A percentile compares a stretch with the other conserved stretches of the same genome.
Evolutionary conservation across 306 rosid genomes (phyloP).

Genomic region (Delonix regia): DNA sequence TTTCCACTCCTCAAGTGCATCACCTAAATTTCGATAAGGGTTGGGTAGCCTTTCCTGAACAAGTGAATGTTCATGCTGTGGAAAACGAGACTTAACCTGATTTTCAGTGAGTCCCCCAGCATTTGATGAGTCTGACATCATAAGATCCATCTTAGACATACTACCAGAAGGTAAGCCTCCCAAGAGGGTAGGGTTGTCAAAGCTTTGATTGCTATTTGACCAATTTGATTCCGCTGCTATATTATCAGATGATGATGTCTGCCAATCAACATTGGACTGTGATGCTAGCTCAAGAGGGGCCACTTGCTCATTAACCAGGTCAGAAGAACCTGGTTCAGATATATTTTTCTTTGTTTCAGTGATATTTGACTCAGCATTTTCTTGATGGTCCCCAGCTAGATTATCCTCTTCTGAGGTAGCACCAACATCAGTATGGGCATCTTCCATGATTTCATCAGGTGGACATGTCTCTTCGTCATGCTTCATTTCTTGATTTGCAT

Average conservation of each 20-base stretch:
- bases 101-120: slow-evolving; percentile 56
- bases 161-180: slow-evolving; percentile 65
- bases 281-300: slow-evolving; percentile 49
- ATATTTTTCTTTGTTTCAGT: slow-evolving; percentile 47
- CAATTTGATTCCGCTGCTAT: slow-evolving; percentile 53
- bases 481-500: slow-evolving; percentile 39
- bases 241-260: slow-evolving; percentile 48
- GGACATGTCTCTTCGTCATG: slow-evolving; percentile 51
- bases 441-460: slow-evolving; percentile 71
- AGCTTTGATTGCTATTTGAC: slow-evolving; percentile 48
- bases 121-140: slow-evolving; percentile 62
- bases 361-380: slow-evolving; percentile 47
- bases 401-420: slow-evolving; percentile 57
- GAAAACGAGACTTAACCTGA: slow-evolving; percentile 46
- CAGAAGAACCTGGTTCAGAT: slow-evolving; percentile 49
- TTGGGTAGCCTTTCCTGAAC: slow-evolving; percentile 64
- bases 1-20: slow-evolving; percentile 74
- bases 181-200: slow-evolving; percentile 52
- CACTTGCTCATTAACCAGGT: slow-evolving; percentile 44
- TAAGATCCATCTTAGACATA: slow-evolving; percentile 59
- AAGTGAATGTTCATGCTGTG: slow-evolving; percentile 50
- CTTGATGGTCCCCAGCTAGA: slow-evolving; percentile 45
- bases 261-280: slow-evolving; percentile 57
- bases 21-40: slow-evolving; percentile 75
- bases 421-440: slow-evolving; percentile 56